Evolutionary conservation across 495 filamentous ascomycete species (phyloP).

Genomic region (Trichocladium uniseriatum): DNA sequence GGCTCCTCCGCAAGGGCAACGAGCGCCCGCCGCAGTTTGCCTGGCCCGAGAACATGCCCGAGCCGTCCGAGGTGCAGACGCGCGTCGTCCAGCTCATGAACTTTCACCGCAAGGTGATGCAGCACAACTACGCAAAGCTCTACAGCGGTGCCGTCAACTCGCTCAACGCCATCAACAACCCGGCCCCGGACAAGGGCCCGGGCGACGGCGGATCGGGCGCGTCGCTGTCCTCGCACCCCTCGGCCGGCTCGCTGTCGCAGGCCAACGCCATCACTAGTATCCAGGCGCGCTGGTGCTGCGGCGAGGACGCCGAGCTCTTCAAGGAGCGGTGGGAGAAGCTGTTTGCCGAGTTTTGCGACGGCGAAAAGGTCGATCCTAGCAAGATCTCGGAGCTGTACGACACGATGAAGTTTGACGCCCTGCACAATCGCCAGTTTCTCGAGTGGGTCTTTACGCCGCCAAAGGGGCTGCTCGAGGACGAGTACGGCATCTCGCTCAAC

Average conservation of each 20-base stretch:
- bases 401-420: constrained; percentile 97
- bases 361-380: constrained; percentile 94
- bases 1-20: constrained; percentile 76
- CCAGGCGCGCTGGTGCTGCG: constrained; percentile 90
- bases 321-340: constrained; percentile 98
- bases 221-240: constrained; percentile 26
- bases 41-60: constrained; percentile 92
- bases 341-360: constrained; percentile 91
- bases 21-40: constrained; percentile 87
- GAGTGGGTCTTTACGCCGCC: constrained; percentile 95
- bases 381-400: constrained; percentile 97
- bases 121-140: constrained; percentile 76
- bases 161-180: constrained; percentile 45
- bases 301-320: constrained; percentile 90
- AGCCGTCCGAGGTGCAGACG: constrained; percentile 79
- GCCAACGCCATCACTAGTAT: constrained; percentile 54
- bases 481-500: constrained; percentile 35
- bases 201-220: constrained; percentile 8
- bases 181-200: constrained; percentile 23
- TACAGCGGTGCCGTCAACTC: constrained; percentile 52
- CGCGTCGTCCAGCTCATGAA: constrained; percentile 96
- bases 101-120: constrained; percentile 90
- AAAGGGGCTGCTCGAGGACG: constrained; percentile 56
- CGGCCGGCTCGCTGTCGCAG: constrained; percentile 42
- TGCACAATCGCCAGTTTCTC: constrained; percentile 93